These are phyloP conservation scores for Paramecium caudatum DNA, from an alignment of 73 alveolate species.

Conservation along the genomic window DNA sequence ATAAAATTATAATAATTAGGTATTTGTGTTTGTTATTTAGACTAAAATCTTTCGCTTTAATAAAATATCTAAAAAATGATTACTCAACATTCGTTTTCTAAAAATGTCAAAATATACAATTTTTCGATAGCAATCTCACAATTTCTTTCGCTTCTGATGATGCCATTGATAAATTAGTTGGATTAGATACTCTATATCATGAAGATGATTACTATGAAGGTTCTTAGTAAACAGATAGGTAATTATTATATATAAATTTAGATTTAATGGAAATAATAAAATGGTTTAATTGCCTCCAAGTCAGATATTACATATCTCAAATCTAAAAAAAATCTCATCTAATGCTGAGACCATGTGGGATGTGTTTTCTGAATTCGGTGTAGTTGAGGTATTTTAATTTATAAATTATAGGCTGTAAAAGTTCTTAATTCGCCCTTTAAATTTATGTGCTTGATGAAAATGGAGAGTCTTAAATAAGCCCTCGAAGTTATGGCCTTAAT, in stretches of 20 bases:
- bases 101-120: constrained; percentile 34
- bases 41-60: constrained; percentile 50
- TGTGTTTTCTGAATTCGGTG: constrained; percentile 53
- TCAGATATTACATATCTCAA: constrained; percentile 33
- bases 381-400: constrained; percentile 27
- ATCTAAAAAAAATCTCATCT: constrained; percentile 41
- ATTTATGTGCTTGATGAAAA: constrained; percentile 52
- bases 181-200: not conserved
- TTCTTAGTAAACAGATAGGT: constrained; percentile 53
- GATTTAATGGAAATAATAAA: constrained; percentile 38
- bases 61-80: constrained; percentile 51
- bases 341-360: constrained; percentile 69
- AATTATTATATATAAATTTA: not conserved
- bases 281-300: constrained; percentile 55
- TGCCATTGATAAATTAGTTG: constrained; percentile 26
- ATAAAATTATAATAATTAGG: constrained; percentile 27
- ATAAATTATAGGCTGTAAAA: constrained; percentile 34
- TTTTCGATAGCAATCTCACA: constrained; percentile 5
- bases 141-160: constrained; percentile 38
- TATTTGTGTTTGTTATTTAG: not conserved
- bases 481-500: constrained; percentile 21
- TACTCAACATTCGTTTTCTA: constrained; percentile 51
- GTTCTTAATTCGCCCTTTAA: constrained; percentile 23
- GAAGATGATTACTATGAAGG: constrained; percentile 40
- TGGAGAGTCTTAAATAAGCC: constrained; percentile 31